These are phyloP conservation scores for Pyrus betulifolia DNA, from an alignment of 306 rosid species.

Conservation along the genomic window DNA sequence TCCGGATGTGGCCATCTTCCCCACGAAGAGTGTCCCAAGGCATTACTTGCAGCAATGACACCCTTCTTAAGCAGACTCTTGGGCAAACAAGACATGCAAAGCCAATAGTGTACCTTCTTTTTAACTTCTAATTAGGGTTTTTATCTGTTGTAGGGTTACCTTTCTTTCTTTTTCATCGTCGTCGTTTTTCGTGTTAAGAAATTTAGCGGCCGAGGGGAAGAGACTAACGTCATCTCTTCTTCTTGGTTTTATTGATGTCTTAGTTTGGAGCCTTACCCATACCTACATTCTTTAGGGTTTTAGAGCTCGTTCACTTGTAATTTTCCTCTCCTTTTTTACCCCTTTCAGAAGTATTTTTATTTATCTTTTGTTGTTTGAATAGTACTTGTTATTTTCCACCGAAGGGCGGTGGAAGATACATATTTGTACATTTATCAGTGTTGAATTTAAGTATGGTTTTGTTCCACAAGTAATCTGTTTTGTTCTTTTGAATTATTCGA, in stretches of 20 bases:
- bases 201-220: constrained; percentile 34
- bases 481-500: neutral
- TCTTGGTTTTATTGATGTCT: constrained; percentile 37
- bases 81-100: neutral
- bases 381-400: constrained; percentile 33
- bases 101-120: neutral
- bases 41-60: constrained; percentile 70
- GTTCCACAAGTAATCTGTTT: neutral
- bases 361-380: constrained; percentile 6
- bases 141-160: neutral
- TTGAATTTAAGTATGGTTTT: constrained; percentile 8
- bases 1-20: constrained; percentile 97
- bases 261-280: constrained; percentile 32
- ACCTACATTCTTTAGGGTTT: constrained; percentile 22
- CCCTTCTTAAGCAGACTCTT: constrained; percentile 67
- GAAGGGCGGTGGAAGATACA: constrained; percentile 35
- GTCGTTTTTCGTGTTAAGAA: neutral
- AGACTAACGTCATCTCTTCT: constrained; percentile 37
- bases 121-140: neutral
- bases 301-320: constrained; percentile 37
- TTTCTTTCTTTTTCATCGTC: neutral
- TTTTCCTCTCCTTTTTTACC: constrained; percentile 9
- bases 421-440: constrained; percentile 37
- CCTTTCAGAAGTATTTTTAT: neutral
- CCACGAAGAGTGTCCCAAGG: constrained; percentile 94